Evolutionary conservation across 768 basidiomycete genomes (phyloP), one percentile per base, ranked within the genome.

Genomic region (Botryobasidium botryosum): DNA sequence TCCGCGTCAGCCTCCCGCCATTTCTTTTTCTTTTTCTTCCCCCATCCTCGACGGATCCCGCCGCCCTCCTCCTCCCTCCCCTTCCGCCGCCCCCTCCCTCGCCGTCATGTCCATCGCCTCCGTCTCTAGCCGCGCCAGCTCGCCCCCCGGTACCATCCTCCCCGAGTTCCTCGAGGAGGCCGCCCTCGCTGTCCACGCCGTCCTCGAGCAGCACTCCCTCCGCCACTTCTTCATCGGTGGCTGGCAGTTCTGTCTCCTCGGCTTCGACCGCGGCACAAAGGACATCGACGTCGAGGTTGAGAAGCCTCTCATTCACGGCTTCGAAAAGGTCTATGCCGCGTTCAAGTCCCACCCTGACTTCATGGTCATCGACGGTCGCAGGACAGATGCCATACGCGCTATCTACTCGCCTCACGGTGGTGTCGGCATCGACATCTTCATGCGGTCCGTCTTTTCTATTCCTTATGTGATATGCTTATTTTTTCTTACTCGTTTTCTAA

Each of bases 11-110:
- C n/a, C n/a, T n/a, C n/a, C n/a, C n/a, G n/a, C n/a, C n/a, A n/a
- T n/a, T n/a, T n/a, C n/a, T n/a, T n/a, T n/a, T n/a, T n/a, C n/a
- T n/a, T n/a, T n/a, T n/a, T n/a, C n/a, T n/a, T n/a, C n/a, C n/a
- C n/a, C n/a, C n/a, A n/a, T n/a, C n/a, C n/a, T n/a, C n/a, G n/a
- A 40, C 37, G 24, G 12, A 12, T 39, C 24, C 23, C 50, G 25
- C 53, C 52, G 47, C 52, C 49, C 29, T 54, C 55, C 40, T 51
- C 31, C 12, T 39, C 13, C 12, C 32, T 12, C 12, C 32, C 12
- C 17, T 33, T 33, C 32, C 12, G 12, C 37, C 21, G 13, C 37
- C 37, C 24, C 23, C 37, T 12, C 23, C 37, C 37, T 21, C 37
- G 20, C 12, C 37, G 12, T 2, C 37, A 1, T 21, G 12, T 13